Conservation (phyloP, 2,329 filamentous ascomycete genomes). For the Neofusicoccum laricinum region DNA sequence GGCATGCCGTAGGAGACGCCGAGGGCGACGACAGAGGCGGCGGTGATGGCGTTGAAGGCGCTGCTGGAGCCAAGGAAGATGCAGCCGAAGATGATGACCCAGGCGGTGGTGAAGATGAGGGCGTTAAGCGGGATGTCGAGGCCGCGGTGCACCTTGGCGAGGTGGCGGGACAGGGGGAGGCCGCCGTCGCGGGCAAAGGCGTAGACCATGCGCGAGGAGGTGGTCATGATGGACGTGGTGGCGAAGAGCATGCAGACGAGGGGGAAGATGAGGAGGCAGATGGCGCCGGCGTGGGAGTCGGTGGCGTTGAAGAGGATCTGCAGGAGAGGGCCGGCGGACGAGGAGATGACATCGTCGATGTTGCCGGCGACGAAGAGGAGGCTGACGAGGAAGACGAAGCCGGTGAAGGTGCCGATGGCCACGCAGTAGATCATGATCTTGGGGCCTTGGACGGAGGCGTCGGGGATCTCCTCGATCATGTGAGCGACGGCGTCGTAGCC, state of each 20-base stretch:
- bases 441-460: slow-evolving; percentile 57
- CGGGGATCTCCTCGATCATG: slow-evolving; percentile 61
- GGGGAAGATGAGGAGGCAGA: slow-evolving; percentile 66
- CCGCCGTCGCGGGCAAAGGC: slow-evolving; percentile 67
- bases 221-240: slow-evolving; percentile 63
- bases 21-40: slow-evolving; percentile 68
- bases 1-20: slow-evolving; percentile 74
- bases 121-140: slow-evolving; percentile 67
- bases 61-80: slow-evolving; percentile 67
- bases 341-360: slow-evolving; percentile 54
- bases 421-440: slow-evolving; percentile 66
- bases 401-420: slow-evolving; percentile 60
- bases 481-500: slow-evolving; percentile 55
- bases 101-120: slow-evolving; percentile 56
- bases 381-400: slow-evolving; percentile 60
- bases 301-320: slow-evolving; percentile 65
- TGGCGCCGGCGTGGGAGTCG: slow-evolving; percentile 57
- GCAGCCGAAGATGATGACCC: slow-evolving; percentile 66
- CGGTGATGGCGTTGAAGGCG: slow-evolving; percentile 70
- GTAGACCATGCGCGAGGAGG: slow-evolving; percentile 63
- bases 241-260: slow-evolving; percentile 64
- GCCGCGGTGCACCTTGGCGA: slow-evolving; percentile 59
- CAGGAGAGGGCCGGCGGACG: slow-evolving; percentile 56
- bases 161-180: slow-evolving; percentile 59
- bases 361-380: slow-evolving; percentile 63